Base-by-base conservation (phyloP, 78 protist species). In the Dictyostelium citrinum region DNA sequence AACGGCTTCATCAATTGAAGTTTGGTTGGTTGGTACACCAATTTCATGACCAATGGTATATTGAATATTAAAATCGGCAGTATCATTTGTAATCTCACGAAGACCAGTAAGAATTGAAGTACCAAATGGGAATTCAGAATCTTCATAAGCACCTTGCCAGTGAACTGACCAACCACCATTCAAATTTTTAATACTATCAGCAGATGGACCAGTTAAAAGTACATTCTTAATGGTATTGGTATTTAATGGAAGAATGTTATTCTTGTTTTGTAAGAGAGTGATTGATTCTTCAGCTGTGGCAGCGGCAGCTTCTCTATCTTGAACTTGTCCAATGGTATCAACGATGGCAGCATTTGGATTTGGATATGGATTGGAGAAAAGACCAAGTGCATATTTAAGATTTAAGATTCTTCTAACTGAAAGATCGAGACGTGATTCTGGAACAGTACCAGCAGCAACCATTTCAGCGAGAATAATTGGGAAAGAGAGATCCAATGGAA, bases 81-180 rank as follows among this genome's bases (percentile, higher is more conserved):
- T 60, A 27, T 58, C 58, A 33, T 70, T 70, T 3, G 61, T 22
- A 33, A 41, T 41, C 4, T 58, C 39, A 16, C 81, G 76, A 71
- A 93, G 68, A 22, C 91, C 96, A 29, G 67, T 29, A 8, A 93
- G 35, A 5, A 93, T 70, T 0, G 96, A 84, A 0, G 85, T 35
- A 35, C 96, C 96, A 39, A n/a, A 79, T 49, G 90, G 67, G 11
- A 95, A 83, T 33, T 83, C 90, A 37, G 22, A 4, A 68, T 94
- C 95, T 5, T 9, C 12, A 9, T 17, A 9, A 3, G 96, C 95
- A 46, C 96, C 97, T 60, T 95, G 95, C 96, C 96, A 91, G 49
- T 82, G 90, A 22, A 83, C 55, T 4, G 96, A 70, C 97, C 97
- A 95, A 24, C 97, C 97, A 55, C 97, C 97, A 27, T 35, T 55